Conservation (phyloP, 345 rosid species). For the Heritiera fomes region DNA sequence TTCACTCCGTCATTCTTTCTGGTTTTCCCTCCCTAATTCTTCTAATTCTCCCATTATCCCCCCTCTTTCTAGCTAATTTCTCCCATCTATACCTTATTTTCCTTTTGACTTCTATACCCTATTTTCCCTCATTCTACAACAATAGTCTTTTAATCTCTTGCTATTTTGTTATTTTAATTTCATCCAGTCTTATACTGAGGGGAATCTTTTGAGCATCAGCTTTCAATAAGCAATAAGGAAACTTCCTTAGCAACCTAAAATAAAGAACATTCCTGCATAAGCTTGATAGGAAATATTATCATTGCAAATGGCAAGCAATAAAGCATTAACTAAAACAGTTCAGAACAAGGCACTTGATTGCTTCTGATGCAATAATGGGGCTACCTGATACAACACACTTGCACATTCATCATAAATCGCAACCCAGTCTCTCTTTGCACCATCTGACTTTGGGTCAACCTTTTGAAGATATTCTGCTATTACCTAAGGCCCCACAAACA, state of each 20-base stretch:
- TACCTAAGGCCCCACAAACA: constrained; percentile 44
- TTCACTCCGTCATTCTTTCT: background rate
- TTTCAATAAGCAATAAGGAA: constrained; percentile 5
- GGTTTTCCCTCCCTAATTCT: background rate
- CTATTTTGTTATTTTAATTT: background rate
- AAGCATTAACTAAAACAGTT: background rate
- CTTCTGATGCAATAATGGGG: background rate
- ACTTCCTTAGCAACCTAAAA: constrained; percentile 17
- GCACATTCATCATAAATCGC: constrained; percentile 99
- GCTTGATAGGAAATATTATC: background rate
- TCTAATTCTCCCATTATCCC: background rate
- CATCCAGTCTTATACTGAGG: background rate
- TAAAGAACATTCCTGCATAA: constrained; percentile 2
- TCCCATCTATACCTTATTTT: background rate
- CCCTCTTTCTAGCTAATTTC: no score
- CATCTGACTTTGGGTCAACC: constrained; percentile 97
- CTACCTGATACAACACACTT: constrained; percentile 82
- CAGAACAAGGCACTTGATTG: background rate
- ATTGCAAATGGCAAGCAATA: background rate
- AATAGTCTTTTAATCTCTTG: background rate
- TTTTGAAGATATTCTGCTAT: constrained; percentile 97
- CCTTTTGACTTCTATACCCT: background rate
- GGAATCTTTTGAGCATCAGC: constrained; percentile 3
- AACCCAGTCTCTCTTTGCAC: constrained; percentile 99
- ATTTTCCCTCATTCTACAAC: background rate